These are phyloP conservation scores for Coemansia sp. DNA, from an alignment of 192 early-diverging fungal species.

Conservation along the genomic window DNA sequence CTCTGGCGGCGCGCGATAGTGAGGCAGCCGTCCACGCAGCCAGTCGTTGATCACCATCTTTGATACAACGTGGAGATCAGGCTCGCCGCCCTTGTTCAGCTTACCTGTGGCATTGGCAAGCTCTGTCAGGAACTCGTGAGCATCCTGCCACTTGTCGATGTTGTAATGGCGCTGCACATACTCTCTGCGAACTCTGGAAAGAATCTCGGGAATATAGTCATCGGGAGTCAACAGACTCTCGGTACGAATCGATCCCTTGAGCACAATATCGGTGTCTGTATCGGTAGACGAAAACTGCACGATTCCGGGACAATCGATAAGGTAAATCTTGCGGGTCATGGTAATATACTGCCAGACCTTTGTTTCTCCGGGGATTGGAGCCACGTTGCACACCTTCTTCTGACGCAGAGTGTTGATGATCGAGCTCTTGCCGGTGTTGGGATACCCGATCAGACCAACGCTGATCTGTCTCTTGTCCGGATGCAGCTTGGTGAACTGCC, in stretches of 20 bases:
- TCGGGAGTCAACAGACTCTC: slow-evolving; percentile 90
- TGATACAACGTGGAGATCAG: slow-evolving; percentile 86
- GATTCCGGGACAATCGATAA: slow-evolving; percentile 99
- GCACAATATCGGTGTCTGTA: slow-evolving; percentile 91
- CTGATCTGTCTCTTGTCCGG: slow-evolving; percentile 98
- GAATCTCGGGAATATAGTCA: slow-evolving; percentile 82
- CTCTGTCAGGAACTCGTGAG: slow-evolving; percentile 89
- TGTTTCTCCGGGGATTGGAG: slow-evolving; percentile 98
- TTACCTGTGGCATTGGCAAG: slow-evolving; percentile 84
- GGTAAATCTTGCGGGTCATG: slow-evolving; percentile 95
- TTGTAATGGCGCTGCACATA: slow-evolving; percentile 94
- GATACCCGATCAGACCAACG: slow-evolving; percentile 97
- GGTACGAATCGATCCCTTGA: slow-evolving; percentile 94
- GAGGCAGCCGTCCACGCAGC: slow-evolving; percentile 96
- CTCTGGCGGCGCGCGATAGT: slow-evolving; percentile 81
- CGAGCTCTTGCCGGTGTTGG: slow-evolving; percentile 95
- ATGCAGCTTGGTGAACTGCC: slow-evolving; percentile 94
- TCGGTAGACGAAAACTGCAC: slow-evolving; percentile 87
- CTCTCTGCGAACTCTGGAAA: slow-evolving; percentile 81
- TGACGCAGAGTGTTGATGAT: slow-evolving; percentile 97
- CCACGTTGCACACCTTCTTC: slow-evolving; percentile 98
- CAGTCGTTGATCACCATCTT: slow-evolving; percentile 99
- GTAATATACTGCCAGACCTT: slow-evolving; percentile 99
- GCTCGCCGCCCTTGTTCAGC: slow-evolving; percentile 94
- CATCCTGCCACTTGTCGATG: slow-evolving; percentile 79